A percentile compares a stretch with the other conserved stretches of the same genome.
Evolutionary conservation across 108 stramenopile species (phyloP).

Genomic region (Stephanodiscus triporus): DNA sequence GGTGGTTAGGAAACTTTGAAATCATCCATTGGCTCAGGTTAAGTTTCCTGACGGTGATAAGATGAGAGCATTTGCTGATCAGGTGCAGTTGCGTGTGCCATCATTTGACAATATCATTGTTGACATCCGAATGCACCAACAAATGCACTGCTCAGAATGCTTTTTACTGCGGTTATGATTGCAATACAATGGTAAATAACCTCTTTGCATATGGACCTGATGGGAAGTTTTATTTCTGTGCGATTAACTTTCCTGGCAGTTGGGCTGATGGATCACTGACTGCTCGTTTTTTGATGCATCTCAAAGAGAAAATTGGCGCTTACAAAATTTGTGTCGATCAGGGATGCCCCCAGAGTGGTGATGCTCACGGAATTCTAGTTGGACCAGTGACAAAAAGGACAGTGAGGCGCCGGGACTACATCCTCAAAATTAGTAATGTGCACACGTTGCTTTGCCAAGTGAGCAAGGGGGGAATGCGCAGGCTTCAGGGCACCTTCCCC

Average conservation of each 20-base stretch:
- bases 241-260: slow-evolving; percentile 21
- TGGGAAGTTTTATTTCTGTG: slow-evolving; percentile 13
- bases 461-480: slow-evolving; percentile 20
- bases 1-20: background rate
- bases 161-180: slow-evolving; percentile 6
- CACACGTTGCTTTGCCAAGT: slow-evolving; percentile 12
- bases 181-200: slow-evolving; percentile 18
- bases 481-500: slow-evolving; percentile 11
- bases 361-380: slow-evolving; percentile 3
- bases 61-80: slow-evolving; percentile 6
- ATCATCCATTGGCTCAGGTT: background rate
- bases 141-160: background rate
- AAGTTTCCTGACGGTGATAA: slow-evolving; percentile 6
- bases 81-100: background rate
- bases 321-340: slow-evolving; percentile 13
- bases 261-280: slow-evolving; percentile 9
- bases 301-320: background rate
- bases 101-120: background rate
- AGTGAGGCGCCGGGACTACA: slow-evolving; percentile 4
- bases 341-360: background rate
- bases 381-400: slow-evolving; percentile 4
- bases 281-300: background rate
- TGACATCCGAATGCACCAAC: slow-evolving; percentile 4
- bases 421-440: slow-evolving; percentile 1
- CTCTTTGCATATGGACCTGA: slow-evolving; percentile 21